Conservation (phyloP, 2,329 filamentous ascomycete species). For the Ceratocystis alfenasii region DNA sequence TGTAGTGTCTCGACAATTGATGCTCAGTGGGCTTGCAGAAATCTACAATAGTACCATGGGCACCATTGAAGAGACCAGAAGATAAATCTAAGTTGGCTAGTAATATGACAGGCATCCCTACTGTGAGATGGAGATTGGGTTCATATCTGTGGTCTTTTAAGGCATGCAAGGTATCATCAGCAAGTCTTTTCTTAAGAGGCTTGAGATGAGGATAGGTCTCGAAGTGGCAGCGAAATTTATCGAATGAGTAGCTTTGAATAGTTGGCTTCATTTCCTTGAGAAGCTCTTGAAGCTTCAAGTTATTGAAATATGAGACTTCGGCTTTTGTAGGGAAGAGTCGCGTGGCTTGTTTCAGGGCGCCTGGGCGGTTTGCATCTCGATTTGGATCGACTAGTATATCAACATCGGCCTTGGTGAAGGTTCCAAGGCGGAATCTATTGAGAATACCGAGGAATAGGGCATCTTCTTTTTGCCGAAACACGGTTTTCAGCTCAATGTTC, state of each 20-base stretch:
- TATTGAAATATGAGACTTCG: neutral
- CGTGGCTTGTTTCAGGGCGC: neutral
- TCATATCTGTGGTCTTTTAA: neutral
- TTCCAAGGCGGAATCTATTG: neutral
- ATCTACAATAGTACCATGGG: neutral
- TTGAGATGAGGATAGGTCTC: neutral
- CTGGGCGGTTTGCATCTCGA: neutral
- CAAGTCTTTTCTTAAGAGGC: neutral
- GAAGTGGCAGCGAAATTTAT: neutral
- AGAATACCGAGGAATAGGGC: neutral
- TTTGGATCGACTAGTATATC: neutral
- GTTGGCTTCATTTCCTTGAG: neutral
- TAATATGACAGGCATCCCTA: constrained; percentile 1
- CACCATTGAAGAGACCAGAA: neutral
- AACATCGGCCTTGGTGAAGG: neutral
- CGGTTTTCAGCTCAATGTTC: neutral
- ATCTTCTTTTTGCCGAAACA: neutral
- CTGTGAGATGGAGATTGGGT: neutral
- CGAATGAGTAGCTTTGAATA: neutral
- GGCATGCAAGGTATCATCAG: neutral
- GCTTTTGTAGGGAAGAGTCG: neutral
- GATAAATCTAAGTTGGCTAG: neutral
- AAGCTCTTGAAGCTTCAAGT: neutral
- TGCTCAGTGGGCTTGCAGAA: neutral
- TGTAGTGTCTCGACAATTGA: too few relatives aligned